A percentile compares a stretch with the other conserved stretches of the same genome.
Conservation (phyloP, 495 filamentous ascomycete species). For the Neurospora sublineolata region DNA sequence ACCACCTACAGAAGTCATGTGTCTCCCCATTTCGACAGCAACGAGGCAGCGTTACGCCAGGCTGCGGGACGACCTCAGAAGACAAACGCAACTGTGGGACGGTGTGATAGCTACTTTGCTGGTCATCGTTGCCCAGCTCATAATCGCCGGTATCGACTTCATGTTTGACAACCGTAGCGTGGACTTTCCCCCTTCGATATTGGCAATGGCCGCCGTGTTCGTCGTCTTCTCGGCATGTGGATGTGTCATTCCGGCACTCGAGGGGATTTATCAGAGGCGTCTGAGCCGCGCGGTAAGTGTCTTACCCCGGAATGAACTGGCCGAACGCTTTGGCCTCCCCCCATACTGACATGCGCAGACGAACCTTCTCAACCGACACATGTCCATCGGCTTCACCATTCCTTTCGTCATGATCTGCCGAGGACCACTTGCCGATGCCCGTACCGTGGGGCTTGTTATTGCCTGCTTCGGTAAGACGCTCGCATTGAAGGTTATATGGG, state of each 20-base stretch:
- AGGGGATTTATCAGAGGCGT: constrained; percentile 22
- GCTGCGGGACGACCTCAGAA: neutral
- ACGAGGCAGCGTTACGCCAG: neutral
- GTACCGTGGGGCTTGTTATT: constrained; percentile 24
- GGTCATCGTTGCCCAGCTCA: constrained; percentile 13
- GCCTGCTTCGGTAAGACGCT: constrained; percentile 26
- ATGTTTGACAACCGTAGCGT: constrained; percentile 6
- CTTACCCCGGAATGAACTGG: neutral
- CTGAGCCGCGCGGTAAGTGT: constrained; percentile 25
- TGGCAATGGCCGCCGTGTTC: constrained; percentile 22
- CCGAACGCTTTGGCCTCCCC: neutral
- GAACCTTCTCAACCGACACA: constrained; percentile 34
- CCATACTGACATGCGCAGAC: neutral
- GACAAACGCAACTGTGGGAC: constrained; percentile 1
- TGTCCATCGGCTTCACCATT: constrained; percentile 37
- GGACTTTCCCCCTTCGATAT: constrained; percentile 21
- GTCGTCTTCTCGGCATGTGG: constrained; percentile 3
- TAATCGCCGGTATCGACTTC: constrained; percentile 17
- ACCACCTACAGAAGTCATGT: neutral
- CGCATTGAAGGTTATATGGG: neutral
- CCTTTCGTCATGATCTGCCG: constrained; percentile 35
- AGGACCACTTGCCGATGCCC: constrained; percentile 19
- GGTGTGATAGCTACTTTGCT: constrained; percentile 12
- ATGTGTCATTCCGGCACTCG: constrained; percentile 5
- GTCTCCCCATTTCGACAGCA: neutral